Evolutionary conservation across 2,329 filamentous ascomycete species (phyloP).

Genomic region (Lecanicillium sp.): DNA sequence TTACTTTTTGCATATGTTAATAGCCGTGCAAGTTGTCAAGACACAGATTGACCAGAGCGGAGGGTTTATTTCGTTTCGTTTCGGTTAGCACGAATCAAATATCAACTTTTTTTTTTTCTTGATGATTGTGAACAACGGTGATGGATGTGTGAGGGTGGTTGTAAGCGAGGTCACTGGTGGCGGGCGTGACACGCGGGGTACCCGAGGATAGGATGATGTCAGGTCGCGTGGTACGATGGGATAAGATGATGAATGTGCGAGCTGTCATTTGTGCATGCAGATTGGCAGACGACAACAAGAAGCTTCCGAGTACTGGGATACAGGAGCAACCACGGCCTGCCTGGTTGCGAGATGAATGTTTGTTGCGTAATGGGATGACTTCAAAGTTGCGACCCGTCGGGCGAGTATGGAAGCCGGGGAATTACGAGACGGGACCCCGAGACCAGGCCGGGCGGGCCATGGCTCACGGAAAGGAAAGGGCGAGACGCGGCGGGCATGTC

Average conservation of each 20-base stretch:
- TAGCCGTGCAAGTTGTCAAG: slow-evolving; percentile 9
- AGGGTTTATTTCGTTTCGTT: too few relatives aligned
- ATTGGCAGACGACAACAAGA: neutral
- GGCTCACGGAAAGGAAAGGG: too few relatives aligned
- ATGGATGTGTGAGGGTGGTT: neutral
- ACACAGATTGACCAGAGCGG: slow-evolving; percentile 10
- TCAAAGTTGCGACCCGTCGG: neutral
- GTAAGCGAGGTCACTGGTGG: neutral
- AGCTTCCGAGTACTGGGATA: too few relatives aligned
- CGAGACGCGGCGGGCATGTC: too few relatives aligned
- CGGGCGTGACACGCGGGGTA: slow-evolving; percentile 1
- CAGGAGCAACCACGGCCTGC: too few relatives aligned
- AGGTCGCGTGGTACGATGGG: neutral
- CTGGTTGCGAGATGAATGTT: too few relatives aligned
- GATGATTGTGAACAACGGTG: neutral
- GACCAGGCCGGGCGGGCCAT: too few relatives aligned
- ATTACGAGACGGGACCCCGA: too few relatives aligned
- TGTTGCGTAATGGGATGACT: neutral
- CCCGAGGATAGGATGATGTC: neutral
- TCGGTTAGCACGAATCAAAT: too few relatives aligned
- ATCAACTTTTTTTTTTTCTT: neutral
- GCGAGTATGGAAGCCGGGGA: too few relatives aligned
- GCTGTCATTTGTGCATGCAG: neutral
- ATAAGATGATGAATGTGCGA: neutral
- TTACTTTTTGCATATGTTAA: slow-evolving; percentile 10